phyloP scores from a whole-genome alignment of 305 asterid species.

The Solanum hybrid region DNA sequence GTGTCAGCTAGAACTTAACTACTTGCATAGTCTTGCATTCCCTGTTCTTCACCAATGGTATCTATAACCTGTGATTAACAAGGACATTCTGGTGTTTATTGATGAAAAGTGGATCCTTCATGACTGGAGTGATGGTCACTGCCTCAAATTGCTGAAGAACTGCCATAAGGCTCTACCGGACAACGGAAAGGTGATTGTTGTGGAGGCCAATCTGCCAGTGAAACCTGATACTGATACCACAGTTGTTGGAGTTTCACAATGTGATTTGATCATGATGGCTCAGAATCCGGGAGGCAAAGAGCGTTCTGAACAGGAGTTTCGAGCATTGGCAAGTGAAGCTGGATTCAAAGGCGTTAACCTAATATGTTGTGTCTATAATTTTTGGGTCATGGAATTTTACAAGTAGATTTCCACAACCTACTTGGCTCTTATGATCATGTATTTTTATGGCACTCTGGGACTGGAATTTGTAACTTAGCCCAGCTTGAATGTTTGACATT shows the following conservation, averaged over 20 bases:
- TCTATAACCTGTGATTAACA: neutral
- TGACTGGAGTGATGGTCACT: slow-evolving; percentile 24
- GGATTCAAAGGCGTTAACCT: slow-evolving; percentile 17
- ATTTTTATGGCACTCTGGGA: neutral
- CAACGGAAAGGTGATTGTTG: slow-evolving; percentile 30
- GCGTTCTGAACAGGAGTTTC: slow-evolving; percentile 30
- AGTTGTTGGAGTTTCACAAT: neutral
- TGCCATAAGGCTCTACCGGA: slow-evolving; percentile 27
- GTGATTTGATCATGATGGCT: slow-evolving; percentile 19
- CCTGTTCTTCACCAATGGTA: neutral
- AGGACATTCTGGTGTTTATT: neutral
- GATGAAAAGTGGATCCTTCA: slow-evolving; percentile 24
- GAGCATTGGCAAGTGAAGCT: slow-evolving; percentile 13
- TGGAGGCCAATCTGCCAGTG: slow-evolving; percentile 15
- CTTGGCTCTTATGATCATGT: neutral
- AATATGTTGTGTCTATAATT: slow-evolving; percentile 11
- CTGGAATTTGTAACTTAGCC: neutral
- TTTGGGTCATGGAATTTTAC: slow-evolving; percentile 29
- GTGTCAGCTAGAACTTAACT: neutral
- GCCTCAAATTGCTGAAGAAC: slow-evolving; percentile 19
- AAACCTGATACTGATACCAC: neutral
- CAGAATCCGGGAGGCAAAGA: slow-evolving; percentile 31
- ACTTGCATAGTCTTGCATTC: neutral
- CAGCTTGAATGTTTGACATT: neutral
- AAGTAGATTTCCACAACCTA: slow-evolving; percentile 13